Evolutionary conservation across 2,329 filamentous ascomycete genomes (phyloP).

Genomic region (Pseudodiploospora longispora): DNA sequence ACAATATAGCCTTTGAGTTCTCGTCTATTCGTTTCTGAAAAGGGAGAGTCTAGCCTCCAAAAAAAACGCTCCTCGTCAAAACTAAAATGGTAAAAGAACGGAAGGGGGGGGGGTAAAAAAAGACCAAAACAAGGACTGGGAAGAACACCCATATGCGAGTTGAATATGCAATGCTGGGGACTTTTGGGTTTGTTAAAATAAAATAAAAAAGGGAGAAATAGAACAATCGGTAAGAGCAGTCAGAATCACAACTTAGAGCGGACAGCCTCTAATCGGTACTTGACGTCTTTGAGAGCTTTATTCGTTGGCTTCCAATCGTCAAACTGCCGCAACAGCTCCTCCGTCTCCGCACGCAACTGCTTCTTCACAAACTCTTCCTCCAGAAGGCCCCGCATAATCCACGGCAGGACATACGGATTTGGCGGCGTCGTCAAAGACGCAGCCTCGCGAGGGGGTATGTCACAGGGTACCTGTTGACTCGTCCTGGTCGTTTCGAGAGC

Average conservation of each 20-base stretch:
- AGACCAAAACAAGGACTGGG: too few species aligned
- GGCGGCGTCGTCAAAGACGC: slow-evolving; percentile 35
- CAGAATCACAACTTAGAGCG: slow-evolving; percentile 63
- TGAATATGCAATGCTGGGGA: too few species aligned
- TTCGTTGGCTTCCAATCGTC: slow-evolving; percentile 87
- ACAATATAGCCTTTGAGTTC: too few species aligned
- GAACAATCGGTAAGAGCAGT: too few species aligned
- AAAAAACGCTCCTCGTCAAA: too few species aligned
- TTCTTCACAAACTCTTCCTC: slow-evolving; percentile 87
- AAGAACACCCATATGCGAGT: too few species aligned
- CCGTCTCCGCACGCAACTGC: slow-evolving; percentile 68
- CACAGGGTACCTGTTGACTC: slow-evolving; percentile 16
- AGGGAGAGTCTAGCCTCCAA: too few species aligned
- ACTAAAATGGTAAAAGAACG: too few species aligned
- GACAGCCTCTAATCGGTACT: slow-evolving; percentile 86
- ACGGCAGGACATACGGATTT: slow-evolving; percentile 88
- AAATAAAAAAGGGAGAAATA: too few species aligned
- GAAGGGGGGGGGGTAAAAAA: too few species aligned
- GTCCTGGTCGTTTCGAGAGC: slow-evolving; percentile 62
- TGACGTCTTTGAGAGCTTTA: slow-evolving; percentile 91
- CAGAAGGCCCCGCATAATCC: slow-evolving; percentile 87
- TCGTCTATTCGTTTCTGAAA: too few species aligned
- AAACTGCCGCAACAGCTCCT: slow-evolving; percentile 74
- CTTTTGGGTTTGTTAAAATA: too few species aligned
- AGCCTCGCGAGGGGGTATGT: slow-evolving; percentile 14